Base-by-base conservation (phyloP, 2,329 filamentous ascomycete species). In the Ceratocystiopsis sp. region DNA sequence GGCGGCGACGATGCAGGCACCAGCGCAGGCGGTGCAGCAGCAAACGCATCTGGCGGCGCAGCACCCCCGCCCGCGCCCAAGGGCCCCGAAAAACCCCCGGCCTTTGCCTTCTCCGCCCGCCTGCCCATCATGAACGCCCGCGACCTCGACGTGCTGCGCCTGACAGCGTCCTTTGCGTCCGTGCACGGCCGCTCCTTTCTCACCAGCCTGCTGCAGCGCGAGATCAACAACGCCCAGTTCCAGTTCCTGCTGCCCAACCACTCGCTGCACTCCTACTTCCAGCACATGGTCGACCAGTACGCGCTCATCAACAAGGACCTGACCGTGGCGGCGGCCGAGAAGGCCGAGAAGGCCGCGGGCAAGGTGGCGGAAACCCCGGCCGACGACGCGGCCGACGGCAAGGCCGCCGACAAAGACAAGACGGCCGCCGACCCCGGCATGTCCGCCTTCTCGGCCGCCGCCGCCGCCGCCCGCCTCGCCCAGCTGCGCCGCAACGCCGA, bases 71-170 rank as follows among this genome's bases (percentile, higher is more conserved):
- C 75, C 59, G 71, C 75, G 59, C 79, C 84, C 37, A 75, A 82
- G 59, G 89, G 87, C 18, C 89, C 89, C 9, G 78, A 80, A 37
- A 78, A 87, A 55, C 91, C 91, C 15, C 74, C 82, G 45, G 81
- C 87, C 54, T 96, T 93, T 56, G 75, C 83, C 52, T 98, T 95
- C 65, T 94, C 85, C 44, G 87, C 91, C 52, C 82, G 87, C 58
- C 94, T 96, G 84, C 91, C 91, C 45, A 89, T 87, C 52, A 94
- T 98, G 64, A 94, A 81, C 62, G 85, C 93, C 50, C 84, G 93
- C 61, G 91, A 98, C 68, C 65, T 96, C 49, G 75, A 80, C 52
- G 68, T 79, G 41, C 68, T 81, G 44, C 69, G 73, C 44, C 63
- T 94, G 55, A 94, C 89, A 34, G 91, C 91, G 17, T 68, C 93